Percentiles rank a stretch among this genome's conserved stretches.
phyloP scores from a whole-genome alignment of 2,329 filamentous ascomycete genomes.

The Aspergillus versicolor region DNA sequence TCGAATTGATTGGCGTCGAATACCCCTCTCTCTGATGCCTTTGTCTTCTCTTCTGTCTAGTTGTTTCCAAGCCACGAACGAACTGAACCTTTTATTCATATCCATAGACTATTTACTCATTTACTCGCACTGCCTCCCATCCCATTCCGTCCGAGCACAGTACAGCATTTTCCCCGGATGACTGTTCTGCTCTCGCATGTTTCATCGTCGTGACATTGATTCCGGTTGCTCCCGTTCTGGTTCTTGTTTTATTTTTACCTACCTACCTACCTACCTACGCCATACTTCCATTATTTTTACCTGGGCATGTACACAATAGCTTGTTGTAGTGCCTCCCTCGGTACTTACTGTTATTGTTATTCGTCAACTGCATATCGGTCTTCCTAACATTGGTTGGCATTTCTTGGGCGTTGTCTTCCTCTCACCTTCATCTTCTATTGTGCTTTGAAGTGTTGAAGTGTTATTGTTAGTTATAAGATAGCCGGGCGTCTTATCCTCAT shows the following conservation, averaged over 20 bases:
- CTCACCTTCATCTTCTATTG: slow-evolving; percentile 1
- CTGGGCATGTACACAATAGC: slow-evolving; percentile 8
- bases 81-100: slow-evolving; percentile 1
- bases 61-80: slow-evolving; percentile 5
- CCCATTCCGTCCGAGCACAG: not conserved
- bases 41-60: not conserved
- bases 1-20: not conserved
- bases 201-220: not conserved
- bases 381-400: slow-evolving; percentile 17
- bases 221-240: not conserved
- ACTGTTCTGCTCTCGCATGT: not conserved
- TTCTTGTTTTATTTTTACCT: not conserved
- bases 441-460: not conserved
- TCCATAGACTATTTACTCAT: slow-evolving; percentile 14
- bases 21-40: slow-evolving; percentile 4
- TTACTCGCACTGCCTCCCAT: too few species aligned
- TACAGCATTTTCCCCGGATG: not conserved
- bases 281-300: not conserved
- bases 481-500: not conserved
- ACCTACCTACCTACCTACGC: not conserved
- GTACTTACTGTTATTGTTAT: not conserved
- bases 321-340: not conserved
- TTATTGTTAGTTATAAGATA: slow-evolving; percentile 1
- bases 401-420: slow-evolving; percentile 10
- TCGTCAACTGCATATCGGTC: slow-evolving; percentile 14